Evolutionary conservation across 2,329 filamentous ascomycete genomes (phyloP).

Genomic region (Xylaria sp.): DNA sequence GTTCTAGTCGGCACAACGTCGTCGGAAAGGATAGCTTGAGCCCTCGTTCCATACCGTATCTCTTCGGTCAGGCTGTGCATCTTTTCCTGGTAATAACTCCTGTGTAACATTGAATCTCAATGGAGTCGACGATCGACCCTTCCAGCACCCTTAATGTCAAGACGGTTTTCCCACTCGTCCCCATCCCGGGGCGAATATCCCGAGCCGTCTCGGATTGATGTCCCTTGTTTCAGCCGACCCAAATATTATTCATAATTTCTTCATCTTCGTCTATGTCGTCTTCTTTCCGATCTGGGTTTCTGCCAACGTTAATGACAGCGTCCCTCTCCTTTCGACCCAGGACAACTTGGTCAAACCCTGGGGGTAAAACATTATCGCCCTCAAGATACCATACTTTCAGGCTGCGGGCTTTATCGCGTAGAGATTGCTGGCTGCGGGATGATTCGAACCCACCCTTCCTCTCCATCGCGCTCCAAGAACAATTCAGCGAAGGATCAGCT

Average conservation of each 20-base stretch:
- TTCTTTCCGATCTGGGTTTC: constrained; percentile 54
- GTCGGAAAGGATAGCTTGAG: too few relatives aligned
- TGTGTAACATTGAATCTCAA: neutral
- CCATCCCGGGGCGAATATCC: neutral
- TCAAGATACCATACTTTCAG: constrained; percentile 57
- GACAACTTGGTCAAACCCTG: constrained; percentile 52
- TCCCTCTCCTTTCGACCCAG: constrained; percentile 54
- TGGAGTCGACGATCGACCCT: neutral
- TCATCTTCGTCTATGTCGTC: constrained; percentile 47
- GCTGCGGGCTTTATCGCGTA: constrained; percentile 61
- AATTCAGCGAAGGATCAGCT: constrained; percentile 35
- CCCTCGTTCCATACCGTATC: neutral
- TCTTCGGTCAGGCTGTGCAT: neutral
- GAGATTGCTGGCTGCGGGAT: constrained; percentile 55
- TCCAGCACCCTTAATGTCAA: neutral
- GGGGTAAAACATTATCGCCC: constrained; percentile 47
- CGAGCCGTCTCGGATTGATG: neutral
- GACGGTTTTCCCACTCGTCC: neutral
- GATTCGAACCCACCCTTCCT: constrained; percentile 44
- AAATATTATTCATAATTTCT: constrained; percentile 41
- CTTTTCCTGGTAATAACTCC: neutral
- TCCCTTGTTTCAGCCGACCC: constrained; percentile 9
- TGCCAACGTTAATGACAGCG: constrained; percentile 44
- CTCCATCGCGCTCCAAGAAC: constrained; percentile 46
- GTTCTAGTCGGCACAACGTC: too few relatives aligned